phyloP scores from a whole-genome alignment of 805 yeast genomes.

The Metschnikowia santaceciliae region DNA sequence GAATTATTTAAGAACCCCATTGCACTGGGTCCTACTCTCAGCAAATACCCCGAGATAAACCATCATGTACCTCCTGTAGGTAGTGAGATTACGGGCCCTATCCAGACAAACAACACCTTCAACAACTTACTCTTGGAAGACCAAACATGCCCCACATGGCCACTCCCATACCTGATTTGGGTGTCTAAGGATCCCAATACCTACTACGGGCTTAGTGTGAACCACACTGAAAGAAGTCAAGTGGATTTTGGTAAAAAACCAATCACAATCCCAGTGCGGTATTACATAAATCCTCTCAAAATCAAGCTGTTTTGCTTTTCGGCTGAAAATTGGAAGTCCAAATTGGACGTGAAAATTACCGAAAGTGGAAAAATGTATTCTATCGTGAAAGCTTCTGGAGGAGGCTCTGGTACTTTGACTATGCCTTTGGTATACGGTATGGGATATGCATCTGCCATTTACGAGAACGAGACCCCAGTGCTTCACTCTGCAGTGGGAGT shows the following conservation, averaged over 20 bases:
- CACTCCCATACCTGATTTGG: slow-evolving; percentile 81
- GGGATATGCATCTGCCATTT: slow-evolving; percentile 71
- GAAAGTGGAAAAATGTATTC: slow-evolving; percentile 33
- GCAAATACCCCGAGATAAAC: slow-evolving; percentile 31
- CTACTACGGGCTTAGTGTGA: slow-evolving; percentile 61
- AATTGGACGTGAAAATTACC: slow-evolving; percentile 19
- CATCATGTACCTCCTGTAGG: slow-evolving; percentile 37
- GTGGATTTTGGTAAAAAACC: slow-evolving; percentile 70
- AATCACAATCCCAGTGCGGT: slow-evolving; percentile 47
- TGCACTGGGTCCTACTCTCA: slow-evolving; percentile 41
- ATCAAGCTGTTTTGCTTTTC: slow-evolving; percentile 53
- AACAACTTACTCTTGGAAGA: slow-evolving; percentile 65
- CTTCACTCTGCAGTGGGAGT: slow-evolving; percentile 66
- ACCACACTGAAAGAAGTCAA: slow-evolving; percentile 57
- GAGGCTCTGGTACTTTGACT: slow-evolving; percentile 35
- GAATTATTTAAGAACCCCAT: slow-evolving; percentile 39
- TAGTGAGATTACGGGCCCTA: slow-evolving; percentile 34
- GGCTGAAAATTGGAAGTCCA: slow-evolving; percentile 24
- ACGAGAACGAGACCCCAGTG: slow-evolving; percentile 21
- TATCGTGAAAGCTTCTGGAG: slow-evolving; percentile 19
- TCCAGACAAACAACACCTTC: slow-evolving; percentile 76
- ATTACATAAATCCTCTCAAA: slow-evolving; percentile 65
- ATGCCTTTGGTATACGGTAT: slow-evolving; percentile 74
- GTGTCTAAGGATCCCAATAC: slow-evolving; percentile 42
- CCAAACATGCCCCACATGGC: slow-evolving; percentile 71